A percentile compares a stretch with the other conserved stretches of the same genome.
phyloP scores from a whole-genome alignment of 768 basidiomycete species.

The Leucocoprinus sp. region DNA sequence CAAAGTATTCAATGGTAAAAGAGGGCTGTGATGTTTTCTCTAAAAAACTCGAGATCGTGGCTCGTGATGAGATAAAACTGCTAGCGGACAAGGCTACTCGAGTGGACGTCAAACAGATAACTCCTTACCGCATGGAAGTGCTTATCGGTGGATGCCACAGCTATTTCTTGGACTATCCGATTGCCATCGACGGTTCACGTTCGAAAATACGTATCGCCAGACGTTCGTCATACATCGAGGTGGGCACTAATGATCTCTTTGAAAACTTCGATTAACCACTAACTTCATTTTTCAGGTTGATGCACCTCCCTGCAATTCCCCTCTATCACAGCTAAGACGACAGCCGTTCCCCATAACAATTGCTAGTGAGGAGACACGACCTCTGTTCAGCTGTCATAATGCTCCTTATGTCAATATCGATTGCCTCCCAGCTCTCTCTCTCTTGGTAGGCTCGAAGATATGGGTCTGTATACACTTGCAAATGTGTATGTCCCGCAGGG shows the following conservation, averaged over 20 bases:
- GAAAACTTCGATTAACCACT: too few species aligned
- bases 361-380: slow-evolving; percentile 4
- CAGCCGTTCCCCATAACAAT: slow-evolving; percentile 23
- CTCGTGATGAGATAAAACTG: slow-evolving; percentile 14
- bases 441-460: slow-evolving; percentile 5
- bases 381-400: slow-evolving; percentile 17
- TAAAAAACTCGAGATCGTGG: slow-evolving; percentile 14
- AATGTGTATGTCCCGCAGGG: slow-evolving; percentile 16
- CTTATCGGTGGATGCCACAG: slow-evolving; percentile 18
- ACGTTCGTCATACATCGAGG: slow-evolving; percentile 44
- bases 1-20: too few species aligned
- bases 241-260: too few species aligned
- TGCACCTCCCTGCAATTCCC: slow-evolving; percentile 17
- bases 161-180: slow-evolving; percentile 28
- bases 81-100: slow-evolving; percentile 17
- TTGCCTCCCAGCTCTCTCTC: slow-evolving; percentile 16
- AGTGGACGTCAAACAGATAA: slow-evolving; percentile 19
- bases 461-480: slow-evolving; percentile 21
- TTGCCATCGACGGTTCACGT: slow-evolving; percentile 31
- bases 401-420: slow-evolving; percentile 27
- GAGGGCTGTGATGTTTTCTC: background rate
- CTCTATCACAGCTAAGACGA: slow-evolving; percentile 12
- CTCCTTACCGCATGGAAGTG: slow-evolving; percentile 25
- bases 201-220: slow-evolving; percentile 40
- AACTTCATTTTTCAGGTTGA: slow-evolving; percentile 23